Base-by-base conservation (phyloP, 352 stramenopile genomes). In the Globisporangium polare region DNA sequence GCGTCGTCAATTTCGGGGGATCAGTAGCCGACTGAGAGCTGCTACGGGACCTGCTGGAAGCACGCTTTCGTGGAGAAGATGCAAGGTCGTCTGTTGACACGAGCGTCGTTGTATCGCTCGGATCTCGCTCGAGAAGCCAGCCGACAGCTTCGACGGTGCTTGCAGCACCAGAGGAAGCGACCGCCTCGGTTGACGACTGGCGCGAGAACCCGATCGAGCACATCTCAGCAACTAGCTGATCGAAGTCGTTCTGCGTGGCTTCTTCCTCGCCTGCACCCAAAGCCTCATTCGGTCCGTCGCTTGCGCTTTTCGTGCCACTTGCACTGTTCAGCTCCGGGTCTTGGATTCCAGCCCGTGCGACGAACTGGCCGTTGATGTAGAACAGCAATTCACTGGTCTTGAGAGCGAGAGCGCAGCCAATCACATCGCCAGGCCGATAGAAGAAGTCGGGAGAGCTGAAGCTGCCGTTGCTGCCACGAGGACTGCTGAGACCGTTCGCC, bases 361-460 rank as follows among this genome's bases (percentile, higher is more conserved):
- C 62, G 0, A 72, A 37, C 7, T 71, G 61, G 7, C 83, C 83
- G 31, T 92, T 92, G n/a, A 90, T 51, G 52, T 73, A 89, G 65
- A 89, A 90, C 7, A 47, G 58, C 63, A 90, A 61, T n/a, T 73
- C 64, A 2, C 60, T 67, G 13, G 58, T 74, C 12, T 59, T 47
- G 20, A 68, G 47, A 22, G 61, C 64, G 24, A 80, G 62, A 5
- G 76, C 67, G 18, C 83, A 92, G 0, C 83, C 80, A 39, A 92
- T 66, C 5, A 88, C 70, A 46, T 92, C 80, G 0, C 80, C 75
- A 31, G 74, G 62, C 9, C 74, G 71, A 61, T 57, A 67, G 52
- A 81, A 82, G 60, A 89, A 62, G 50, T 90, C 76, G 9, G 69
- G 74, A 13, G 65, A 67, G n/a, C 73, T 72, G 1, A 68, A 63